Base-by-base conservation (phyloP, 148 eudicot genomes). In the Heliosperma pusillum region DNA sequence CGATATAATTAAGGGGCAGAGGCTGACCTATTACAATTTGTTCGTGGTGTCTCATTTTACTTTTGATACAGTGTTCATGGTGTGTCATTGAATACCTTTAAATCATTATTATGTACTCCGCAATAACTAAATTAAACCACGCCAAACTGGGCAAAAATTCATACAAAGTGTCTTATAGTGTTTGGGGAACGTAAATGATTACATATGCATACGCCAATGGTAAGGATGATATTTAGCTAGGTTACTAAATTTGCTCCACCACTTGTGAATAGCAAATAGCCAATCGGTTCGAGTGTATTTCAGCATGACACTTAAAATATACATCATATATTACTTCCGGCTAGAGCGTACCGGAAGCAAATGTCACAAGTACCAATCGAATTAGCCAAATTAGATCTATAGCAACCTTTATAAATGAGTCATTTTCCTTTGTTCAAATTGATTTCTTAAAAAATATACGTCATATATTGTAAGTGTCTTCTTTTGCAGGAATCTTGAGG, bases 401-500 rank as follows among this genome's bases (percentile, higher is more conserved):
- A 50, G 15, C 55, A 50, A 4, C 55, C 17, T 50, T 21, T 36
- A 17, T 55, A 63, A 30, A 7, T 64, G 56, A 59, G 20, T 24
- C 33, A 20, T 63, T 13, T 53, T 16, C 45, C 29, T 60, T 64
- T 27, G 61, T 36, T 63, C 24, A n/a, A 50, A 50, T 20, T 20
- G 1, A n/a, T n/a, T n/a, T n/a, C n/a, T n/a, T n/a, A n/a, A n/a
- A n/a, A n/a, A n/a, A n/a, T n/a, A n/a, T n/a, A n/a, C n/a, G n/a
- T n/a, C n/a, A n/a, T n/a, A n/a, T n/a, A n/a, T n/a, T n/a, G n/a
- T n/a, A n/a, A n/a, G 30, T 79, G 45, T 60, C 56, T 53, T 72
- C 57, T 66, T 76, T 50, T 61, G 53, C 82, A 91, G 96, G 84
- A 72, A 50, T 78, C 87, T 91, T 73, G 96, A 89, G 77, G 87